Evolutionary conservation across 495 filamentous ascomycete species (phyloP), one percentile per base, ranked within the genome.

Genomic region (Wilcoxina mikolae): DNA sequence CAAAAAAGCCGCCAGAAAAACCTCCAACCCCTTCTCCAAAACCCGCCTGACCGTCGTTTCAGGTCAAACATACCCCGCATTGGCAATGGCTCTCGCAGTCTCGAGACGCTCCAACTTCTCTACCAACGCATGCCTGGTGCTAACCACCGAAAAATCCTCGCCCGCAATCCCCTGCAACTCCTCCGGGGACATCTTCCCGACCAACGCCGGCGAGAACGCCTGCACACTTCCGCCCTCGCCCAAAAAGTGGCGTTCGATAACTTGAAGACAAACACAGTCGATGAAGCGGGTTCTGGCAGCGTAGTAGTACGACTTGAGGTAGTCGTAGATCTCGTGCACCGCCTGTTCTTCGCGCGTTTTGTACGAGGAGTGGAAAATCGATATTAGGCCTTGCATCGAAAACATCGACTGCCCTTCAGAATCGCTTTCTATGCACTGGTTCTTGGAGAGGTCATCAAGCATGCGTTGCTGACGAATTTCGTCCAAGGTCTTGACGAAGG

Each of bases 151-250:
- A 5, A 63, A 33, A 12, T 73, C 69, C 51, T 79, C 76, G 0
- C 74, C 71, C 0, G 71, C 76, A 48, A 78, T 69, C 0, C 60
- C 61, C 24, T 68, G 66, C 27, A 78, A 51, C 31, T 76, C 57
- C 3, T 69, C 69, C 0, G 44, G 31, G 0, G 62, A 61, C 17
- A 77, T 56, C 3, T 47, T 55, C 18, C 66, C 65, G 3, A 76
- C 69, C 33, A 68, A 71, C 22, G 45, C 45, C 9, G 70, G 64
- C 3, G 69, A 65, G 55, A 72, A 71, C 9, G 62, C 38, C 35
- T 52, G 60, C 31, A 69, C 51, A 2, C 61, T 59, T 0, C 62
- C 56, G 1, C 23, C 49, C 31, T 35, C 53, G 11, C 70, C 45
- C 18, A 74, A 65, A 52, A 59, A 64, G 35, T 69, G 55, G 7